phyloP scores from a whole-genome alignment of 176 grass and related monocot species.

The Triticum dicoccoides region DNA sequence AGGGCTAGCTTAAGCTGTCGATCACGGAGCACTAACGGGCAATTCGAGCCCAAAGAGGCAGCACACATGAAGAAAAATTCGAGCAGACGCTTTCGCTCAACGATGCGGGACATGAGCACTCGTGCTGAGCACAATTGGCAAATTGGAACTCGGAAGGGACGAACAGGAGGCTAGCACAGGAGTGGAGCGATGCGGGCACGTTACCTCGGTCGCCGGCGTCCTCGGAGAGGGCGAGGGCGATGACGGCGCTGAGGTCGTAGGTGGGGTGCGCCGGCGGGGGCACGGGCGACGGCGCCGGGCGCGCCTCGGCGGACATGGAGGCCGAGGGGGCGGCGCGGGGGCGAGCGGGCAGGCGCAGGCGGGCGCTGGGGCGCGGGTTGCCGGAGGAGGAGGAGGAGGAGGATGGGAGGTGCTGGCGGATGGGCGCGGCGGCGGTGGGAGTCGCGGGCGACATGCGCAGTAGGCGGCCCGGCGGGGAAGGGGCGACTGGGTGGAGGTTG shows the following conservation, averaged over 20 bases:
- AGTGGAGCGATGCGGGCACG: no score
- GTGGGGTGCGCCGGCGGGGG: conserved; percentile 78
- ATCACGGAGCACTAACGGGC: no score
- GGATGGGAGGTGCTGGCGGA: conserved; percentile 9
- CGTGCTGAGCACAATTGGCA: no score
- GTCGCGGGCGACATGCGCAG: conserved; percentile 9
- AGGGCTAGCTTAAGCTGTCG: no score
- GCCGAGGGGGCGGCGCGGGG: neutral
- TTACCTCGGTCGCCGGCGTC: conserved; percentile 87
- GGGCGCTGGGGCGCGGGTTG: neutral
- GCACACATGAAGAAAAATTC: no score
- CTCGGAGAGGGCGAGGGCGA: conserved; percentile 90
- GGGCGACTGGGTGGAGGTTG: neutral
- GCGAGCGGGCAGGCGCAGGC: conserved; percentile 15
- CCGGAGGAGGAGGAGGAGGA: neutral
- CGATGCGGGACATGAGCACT: no score
- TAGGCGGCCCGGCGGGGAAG: neutral
- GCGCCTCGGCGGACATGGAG: conserved; percentile 28
- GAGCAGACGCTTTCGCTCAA: no score
- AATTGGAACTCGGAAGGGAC: no score
- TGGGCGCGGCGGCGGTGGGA: neutral
- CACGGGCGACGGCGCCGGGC: conserved; percentile 20
- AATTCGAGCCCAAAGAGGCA: no score
- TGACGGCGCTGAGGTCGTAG: conserved; percentile 80
- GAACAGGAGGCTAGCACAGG: no score